Conservation (phyloP, 2,329 filamentous ascomycete genomes). For the Penicillium nordicum region DNA sequence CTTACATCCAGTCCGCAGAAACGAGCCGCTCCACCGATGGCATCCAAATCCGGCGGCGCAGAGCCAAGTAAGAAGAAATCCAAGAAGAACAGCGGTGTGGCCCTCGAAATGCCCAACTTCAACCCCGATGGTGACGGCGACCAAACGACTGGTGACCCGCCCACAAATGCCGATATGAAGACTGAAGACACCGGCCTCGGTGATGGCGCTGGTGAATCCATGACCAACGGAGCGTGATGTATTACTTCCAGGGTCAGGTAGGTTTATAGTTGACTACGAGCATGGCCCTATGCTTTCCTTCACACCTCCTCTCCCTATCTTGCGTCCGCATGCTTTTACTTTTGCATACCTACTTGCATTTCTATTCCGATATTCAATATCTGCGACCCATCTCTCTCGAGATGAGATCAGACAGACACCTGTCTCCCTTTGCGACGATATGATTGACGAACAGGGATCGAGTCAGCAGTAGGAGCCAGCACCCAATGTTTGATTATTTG, state of each 20-base stretch:
- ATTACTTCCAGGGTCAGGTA: slow-evolving; percentile 28
- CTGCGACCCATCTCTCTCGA: background rate
- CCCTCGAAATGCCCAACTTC: slow-evolving; percentile 26
- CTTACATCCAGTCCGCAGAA: slow-evolving; percentile 41
- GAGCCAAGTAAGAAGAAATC: slow-evolving; percentile 44
- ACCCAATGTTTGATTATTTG: background rate
- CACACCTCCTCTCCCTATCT: background rate
- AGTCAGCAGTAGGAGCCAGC: background rate
- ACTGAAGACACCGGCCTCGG: slow-evolving; percentile 25
- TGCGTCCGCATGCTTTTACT: background rate
- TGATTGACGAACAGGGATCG: background rate
- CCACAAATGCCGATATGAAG: slow-evolving; percentile 13
- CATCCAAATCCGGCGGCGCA: slow-evolving; percentile 25
- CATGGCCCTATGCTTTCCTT: background rate
- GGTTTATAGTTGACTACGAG: slow-evolving; percentile 27
- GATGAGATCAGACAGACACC: background rate
- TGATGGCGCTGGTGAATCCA: slow-evolving; percentile 27
- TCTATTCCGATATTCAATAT: background rate
- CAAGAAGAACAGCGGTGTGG: slow-evolving; percentile 40
- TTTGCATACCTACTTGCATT: background rate
- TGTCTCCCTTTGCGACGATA: background rate
- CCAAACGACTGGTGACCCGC: slow-evolving; percentile 20
- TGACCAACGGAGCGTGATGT: slow-evolving; percentile 5
- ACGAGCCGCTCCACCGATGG: slow-evolving; percentile 33
- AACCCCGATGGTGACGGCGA: slow-evolving; percentile 28